These are phyloP conservation scores for Westerdykella ornata DNA, from an alignment of 2,329 filamentous ascomycete species.

Conservation along the genomic window DNA sequence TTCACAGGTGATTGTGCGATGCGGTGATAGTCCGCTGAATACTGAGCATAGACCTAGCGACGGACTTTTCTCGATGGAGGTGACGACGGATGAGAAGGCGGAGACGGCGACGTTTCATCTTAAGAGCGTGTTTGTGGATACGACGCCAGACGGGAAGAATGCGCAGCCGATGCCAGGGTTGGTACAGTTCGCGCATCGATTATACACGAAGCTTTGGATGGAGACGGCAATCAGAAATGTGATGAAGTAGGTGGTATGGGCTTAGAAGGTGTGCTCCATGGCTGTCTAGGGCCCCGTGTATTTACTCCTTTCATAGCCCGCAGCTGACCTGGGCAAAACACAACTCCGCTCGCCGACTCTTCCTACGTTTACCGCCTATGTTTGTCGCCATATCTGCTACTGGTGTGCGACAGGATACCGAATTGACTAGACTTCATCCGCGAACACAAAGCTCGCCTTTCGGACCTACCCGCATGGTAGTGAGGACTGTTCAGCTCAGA, in stretches of 20 bases:
- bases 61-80: conserved; percentile 37
- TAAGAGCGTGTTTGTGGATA: conserved; percentile 38
- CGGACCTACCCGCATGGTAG: too few relatives aligned
- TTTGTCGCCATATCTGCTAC: too few relatives aligned
- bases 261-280: too few relatives aligned
- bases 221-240: conserved; percentile 37
- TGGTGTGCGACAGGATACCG: too few relatives aligned
- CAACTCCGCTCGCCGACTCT: too few relatives aligned
- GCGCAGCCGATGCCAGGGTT: conserved; percentile 21
- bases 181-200: conserved; percentile 29
- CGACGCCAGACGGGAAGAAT: conserved; percentile 30
- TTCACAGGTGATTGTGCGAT: conserved; percentile 33
- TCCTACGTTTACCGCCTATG: too few relatives aligned
- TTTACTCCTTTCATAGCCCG: too few relatives aligned
- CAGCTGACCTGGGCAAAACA: too few relatives aligned
- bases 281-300: too few relatives aligned
- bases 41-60: conserved; percentile 26
- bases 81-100: conserved; percentile 32
- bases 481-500: too few relatives aligned
- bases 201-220: conserved; percentile 40
- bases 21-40: conserved; percentile 34
- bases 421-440: too few relatives aligned
- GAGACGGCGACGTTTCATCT: conserved; percentile 36
- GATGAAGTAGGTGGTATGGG: conserved; percentile 17
- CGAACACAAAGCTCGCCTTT: too few relatives aligned